Conservation (phyloP, 2,329 filamentous ascomycete species). For the Chaetomium sp. region DNA sequence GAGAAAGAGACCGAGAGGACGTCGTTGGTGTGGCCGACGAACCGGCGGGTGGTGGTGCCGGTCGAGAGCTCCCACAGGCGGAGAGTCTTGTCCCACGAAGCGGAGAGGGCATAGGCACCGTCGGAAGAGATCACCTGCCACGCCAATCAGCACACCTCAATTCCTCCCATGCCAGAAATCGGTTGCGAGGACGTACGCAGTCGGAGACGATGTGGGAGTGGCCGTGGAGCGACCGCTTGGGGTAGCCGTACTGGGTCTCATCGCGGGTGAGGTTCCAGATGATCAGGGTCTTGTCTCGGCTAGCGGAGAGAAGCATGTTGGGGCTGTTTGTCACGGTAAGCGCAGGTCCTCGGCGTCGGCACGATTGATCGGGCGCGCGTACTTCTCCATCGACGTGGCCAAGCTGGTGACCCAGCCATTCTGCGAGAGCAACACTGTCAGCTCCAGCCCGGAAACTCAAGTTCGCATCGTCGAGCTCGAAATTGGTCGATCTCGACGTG, state of each 20-base stretch:
- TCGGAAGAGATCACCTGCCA: slow-evolving; percentile 96
- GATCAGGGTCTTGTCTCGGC: slow-evolving; percentile 98
- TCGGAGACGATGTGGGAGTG: slow-evolving; percentile 99
- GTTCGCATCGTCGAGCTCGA: background rate
- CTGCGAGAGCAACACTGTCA: slow-evolving; percentile 44
- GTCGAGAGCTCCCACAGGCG: slow-evolving; percentile 98
- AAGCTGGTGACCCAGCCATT: slow-evolving; percentile 99
- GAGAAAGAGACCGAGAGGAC: slow-evolving; percentile 99
- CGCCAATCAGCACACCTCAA: slow-evolving; percentile 42
- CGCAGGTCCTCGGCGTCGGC: slow-evolving; percentile 32
- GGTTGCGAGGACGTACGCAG: slow-evolving; percentile 73
- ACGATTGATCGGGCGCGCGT: slow-evolving; percentile 45
- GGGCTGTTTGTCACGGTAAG: slow-evolving; percentile 60
- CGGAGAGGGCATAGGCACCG: slow-evolving; percentile 97
- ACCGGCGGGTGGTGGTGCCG: slow-evolving; percentile 94
- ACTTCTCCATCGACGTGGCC: slow-evolving; percentile 99
- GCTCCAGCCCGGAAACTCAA: slow-evolving; percentile 21
- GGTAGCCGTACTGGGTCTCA: slow-evolving; percentile 97
- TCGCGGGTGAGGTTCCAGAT: slow-evolving; percentile 99
- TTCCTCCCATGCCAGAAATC: slow-evolving; percentile 26
- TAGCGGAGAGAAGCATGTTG: slow-evolving; percentile 98
- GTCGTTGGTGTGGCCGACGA: slow-evolving; percentile 99
- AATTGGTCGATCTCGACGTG: slow-evolving; percentile 24
- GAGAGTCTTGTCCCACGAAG: slow-evolving; percentile 99
- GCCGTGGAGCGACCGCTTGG: slow-evolving; percentile 97